Evolutionary conservation across 116 monocot species (phyloP), one percentile per base, ranked within the genome.

Genomic region (Posidonia oceanica): DNA sequence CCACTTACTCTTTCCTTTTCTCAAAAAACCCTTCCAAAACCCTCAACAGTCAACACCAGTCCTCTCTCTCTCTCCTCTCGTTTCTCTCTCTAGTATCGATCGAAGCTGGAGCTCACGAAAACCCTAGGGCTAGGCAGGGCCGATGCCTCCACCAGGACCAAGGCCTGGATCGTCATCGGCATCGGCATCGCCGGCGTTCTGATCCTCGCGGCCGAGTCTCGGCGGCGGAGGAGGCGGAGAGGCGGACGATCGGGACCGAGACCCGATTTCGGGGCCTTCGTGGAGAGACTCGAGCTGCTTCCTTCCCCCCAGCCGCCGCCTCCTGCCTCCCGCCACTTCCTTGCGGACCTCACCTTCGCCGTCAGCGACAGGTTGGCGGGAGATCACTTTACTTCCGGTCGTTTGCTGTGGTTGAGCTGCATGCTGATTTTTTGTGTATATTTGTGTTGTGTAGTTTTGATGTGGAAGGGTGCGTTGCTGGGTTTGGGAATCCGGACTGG

Each of bases 401-500:
- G 12, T 20, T 12, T 20, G 3, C 58, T 41, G 7, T 18, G 3
- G 6, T 63, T 55, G 23, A 42, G 52, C 38, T 17, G 15, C 59
- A 3, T 63, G 52, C 2, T 38, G 23, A 52, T 15, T 7, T 1
- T 71, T 56, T 23, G 41, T 17, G 37, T 52, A 38, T 63, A 4
- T 81, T 59, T 40, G 14, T 76, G n/a, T 21, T 44, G 3, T 41
- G 52, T n/a, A 97, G 97, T 79, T 84, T 97, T 78, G 97, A 97
- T 73, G 76, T 97, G 37, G 76, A 89, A 82, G 92, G 80, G 23
- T 85, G 63, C 64, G 85, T 89, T 7, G 70, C 87, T 37, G 97
- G 97, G 54, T 92, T 89, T 72, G 97, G 97, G 71, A 91, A 83
- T 61, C 89, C 87, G 29, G 97, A 91, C 55, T 97, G 92, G 91